Evolutionary conservation across 768 basidiomycete species (phyloP), one percentile per base, ranked within the genome.

Genomic region (Boletus pseudopeckii): DNA sequence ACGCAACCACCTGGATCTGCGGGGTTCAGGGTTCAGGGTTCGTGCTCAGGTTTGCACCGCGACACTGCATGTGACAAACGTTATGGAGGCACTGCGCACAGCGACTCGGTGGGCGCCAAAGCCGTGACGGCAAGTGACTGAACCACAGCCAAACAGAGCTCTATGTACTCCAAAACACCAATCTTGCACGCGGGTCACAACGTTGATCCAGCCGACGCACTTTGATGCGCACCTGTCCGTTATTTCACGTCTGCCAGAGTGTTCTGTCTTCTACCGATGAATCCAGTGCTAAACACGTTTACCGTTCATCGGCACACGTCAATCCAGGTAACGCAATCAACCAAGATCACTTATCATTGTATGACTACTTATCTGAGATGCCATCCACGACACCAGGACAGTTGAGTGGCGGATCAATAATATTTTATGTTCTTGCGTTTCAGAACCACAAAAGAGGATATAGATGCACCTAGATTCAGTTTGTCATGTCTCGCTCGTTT

Each of bases 371-470:
- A 18, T 41, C 42, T 40, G 47, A 20, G 13, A 37, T 18, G 17
- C 13, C 14, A 7, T 28, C 38, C 41, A 41, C 20, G 43, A 14
- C 36, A 22, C 38, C 41, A 41, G 26, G 43, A 14, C 36, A 22
- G 43, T 38, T 39, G 34, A 52, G 54, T 11, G 50, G 24, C 40
- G 5, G 36, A 20, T 47, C 15, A 49, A 50, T 50, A 14, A 4
- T 20, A 56, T 53, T 58, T 53, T 45, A 37, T 28, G 26, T 28
- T 24, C 11, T 17, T 9, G 33, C 17, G 50, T 53, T 53, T 58
- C 50, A 59, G 46, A 11, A n/a, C 32, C 22, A 53, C 45, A 28
- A 48, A 54, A 54, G 6, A 34, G 57, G 50, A 22, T 20, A 18
- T 6, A 17, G 2, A 18, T 15, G 37, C 22, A 11, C 3, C 33